Conservation (phyloP, 306 rosid genomes). For the Trifolium subterraneum region DNA sequence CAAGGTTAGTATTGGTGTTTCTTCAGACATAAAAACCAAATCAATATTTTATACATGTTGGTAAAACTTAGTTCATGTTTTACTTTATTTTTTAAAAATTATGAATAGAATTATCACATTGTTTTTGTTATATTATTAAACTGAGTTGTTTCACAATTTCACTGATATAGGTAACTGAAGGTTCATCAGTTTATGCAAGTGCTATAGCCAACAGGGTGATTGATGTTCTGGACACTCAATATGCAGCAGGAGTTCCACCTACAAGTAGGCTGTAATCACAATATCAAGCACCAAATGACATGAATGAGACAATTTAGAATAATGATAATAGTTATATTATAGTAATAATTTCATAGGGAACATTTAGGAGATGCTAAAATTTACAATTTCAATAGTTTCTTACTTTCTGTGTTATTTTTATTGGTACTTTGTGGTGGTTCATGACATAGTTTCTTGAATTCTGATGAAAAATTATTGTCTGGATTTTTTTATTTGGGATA, state of each 20-base stretch:
- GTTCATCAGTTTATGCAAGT: slow-evolving; percentile 76
- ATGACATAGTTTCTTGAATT: slow-evolving; percentile 5
- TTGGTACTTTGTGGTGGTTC: slow-evolving; percentile 15
- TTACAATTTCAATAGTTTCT: slow-evolving; percentile 28
- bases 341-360: slow-evolving; percentile 26
- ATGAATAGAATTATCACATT: slow-evolving; percentile 15
- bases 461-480: slow-evolving; percentile 11
- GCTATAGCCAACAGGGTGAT: slow-evolving; percentile 76
- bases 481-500: not conserved
- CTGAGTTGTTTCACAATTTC: slow-evolving; percentile 10
- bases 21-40: slow-evolving; percentile 1
- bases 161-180: slow-evolving; percentile 64
- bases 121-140: slow-evolving; percentile 17
- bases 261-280: slow-evolving; percentile 31
- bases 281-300: slow-evolving; percentile 28
- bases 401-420: slow-evolving; percentile 1
- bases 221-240: slow-evolving; percentile 66
- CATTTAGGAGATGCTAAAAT: slow-evolving; percentile 15
- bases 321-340: not conserved
- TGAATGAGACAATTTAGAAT: not conserved
- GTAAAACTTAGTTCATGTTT: too few species aligned
- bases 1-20: slow-evolving; percentile 57
- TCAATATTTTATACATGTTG: too few species aligned
- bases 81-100: too few species aligned
- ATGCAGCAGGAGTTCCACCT: slow-evolving; percentile 51